Base-by-base conservation (phyloP, 2,329 filamentous ascomycete species). In the Lecanosticta acicola region DNA sequence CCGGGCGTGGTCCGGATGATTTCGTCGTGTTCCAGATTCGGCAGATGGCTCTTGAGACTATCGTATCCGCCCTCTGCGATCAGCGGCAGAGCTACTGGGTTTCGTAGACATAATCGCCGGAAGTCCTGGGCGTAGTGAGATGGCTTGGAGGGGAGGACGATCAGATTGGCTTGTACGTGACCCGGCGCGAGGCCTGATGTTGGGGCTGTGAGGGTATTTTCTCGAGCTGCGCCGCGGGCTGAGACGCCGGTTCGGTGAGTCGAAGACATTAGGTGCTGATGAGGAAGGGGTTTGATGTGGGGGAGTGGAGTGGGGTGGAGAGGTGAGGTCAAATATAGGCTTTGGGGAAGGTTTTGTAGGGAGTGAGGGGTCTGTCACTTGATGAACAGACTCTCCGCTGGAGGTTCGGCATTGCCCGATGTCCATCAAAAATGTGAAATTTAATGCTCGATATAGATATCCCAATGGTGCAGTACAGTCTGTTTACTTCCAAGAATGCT, bases 11-110 rank as follows among this genome's bases (percentile, higher is more conserved):
- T 60, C 64, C 9, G 51, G 38, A 37, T 66, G 5, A 29, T 29
- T 26, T 13, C 59, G 57, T 38, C 35, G 17, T 38, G n/a, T 13
- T 38, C 35, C 5, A 38, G 17, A 14, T 19, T 11, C 1, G 53
- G 40, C n/a, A 71, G 56, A 46, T 63, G 59, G 3, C 68, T 71
- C 29, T 60, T 67, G n/a, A 76, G 56, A 1, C 59, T 45, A 38
- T 62, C 58, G 50, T 64, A 74, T 32, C 64, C 57, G 3, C 79
- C 79, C 56, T 78, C 74, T 13, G 73, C 78, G 9, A 83, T 66
- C 0, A 83, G 65, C 0, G 80, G 80, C 55, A 80, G 83, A 0
- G 80, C 74, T 0, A 82, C 79, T 2, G 80, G 77, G 52, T 83
- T 84, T 39, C 79, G 72, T 1, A 69, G 67, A 60, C 80, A 83